Evolutionary conservation across 2,329 filamentous ascomycete species (phyloP).

Genomic region (Pestalotiopsis sp.): DNA sequence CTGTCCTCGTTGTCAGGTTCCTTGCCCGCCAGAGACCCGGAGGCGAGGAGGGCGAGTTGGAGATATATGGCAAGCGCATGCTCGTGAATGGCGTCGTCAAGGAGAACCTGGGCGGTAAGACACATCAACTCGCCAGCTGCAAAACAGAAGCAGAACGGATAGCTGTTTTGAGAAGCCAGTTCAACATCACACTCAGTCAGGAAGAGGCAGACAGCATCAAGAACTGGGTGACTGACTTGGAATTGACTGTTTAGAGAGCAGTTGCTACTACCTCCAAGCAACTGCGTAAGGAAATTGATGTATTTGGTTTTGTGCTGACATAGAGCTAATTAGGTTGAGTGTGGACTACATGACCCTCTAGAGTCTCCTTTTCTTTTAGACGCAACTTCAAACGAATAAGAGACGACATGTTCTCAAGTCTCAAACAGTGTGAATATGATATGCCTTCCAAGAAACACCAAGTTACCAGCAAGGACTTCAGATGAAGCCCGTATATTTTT

Average conservation of each 20-base stretch:
- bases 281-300: not conserved
- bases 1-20: slow-evolving; percentile 54
- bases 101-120: slow-evolving; percentile 50
- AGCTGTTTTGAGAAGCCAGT: slow-evolving; percentile 19
- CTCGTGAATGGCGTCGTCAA: slow-evolving; percentile 53
- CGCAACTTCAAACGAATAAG: no score
- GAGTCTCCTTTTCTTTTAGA: no score
- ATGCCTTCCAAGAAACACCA: no score
- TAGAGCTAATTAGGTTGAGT: no score
- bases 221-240: slow-evolving; percentile 44
- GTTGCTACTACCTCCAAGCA: not conserved
- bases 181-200: slow-evolving; percentile 17
- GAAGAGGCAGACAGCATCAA: slow-evolving; percentile 40
- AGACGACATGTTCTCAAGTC: no score
- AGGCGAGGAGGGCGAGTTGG: slow-evolving; percentile 40
- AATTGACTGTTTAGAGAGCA: not conserved
- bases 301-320: not conserved
- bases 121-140: slow-evolving; percentile 45
- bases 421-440: no score
- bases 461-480: no score
- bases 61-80: slow-evolving; percentile 54
- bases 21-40: slow-evolving; percentile 40
- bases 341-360: not conserved
- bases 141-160: slow-evolving; percentile 40
- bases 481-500: no score